Conservation (phyloP, 2,329 filamentous ascomycete genomes). For the Parafenestella ontariensis region DNA sequence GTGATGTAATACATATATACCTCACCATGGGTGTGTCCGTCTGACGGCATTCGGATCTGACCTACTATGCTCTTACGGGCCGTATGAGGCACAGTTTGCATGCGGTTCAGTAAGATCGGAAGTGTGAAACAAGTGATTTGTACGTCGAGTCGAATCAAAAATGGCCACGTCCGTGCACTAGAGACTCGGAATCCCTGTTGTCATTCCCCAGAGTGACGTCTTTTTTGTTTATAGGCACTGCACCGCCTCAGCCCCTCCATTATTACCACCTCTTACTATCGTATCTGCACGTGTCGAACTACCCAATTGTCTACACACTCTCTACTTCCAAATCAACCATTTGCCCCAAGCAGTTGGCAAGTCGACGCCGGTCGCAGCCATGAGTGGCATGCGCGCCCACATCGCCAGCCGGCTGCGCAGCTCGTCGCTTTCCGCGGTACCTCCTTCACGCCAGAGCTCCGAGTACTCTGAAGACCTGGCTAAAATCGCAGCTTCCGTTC, state of each 20-base stretch:
- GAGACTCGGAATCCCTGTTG: conserved; percentile 12
- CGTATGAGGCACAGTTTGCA: neutral
- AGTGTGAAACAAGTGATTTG: conserved; percentile 7
- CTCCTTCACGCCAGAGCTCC: conserved; percentile 53
- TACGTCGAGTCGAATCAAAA: conserved; percentile 14
- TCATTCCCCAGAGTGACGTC: conserved; percentile 18
- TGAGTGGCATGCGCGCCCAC: conserved; percentile 49
- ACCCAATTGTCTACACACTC: neutral
- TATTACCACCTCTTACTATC: conserved; percentile 2
- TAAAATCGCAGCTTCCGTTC: conserved; percentile 58
- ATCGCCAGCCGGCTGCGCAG: conserved; percentile 48
- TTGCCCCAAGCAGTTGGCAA: neutral
- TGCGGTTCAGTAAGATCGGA: conserved; percentile 1
- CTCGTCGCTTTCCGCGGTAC: conserved; percentile 56
- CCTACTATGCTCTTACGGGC: conserved; percentile 1
- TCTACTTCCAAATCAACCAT: neutral
- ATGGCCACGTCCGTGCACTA: conserved; percentile 18
- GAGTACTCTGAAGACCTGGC: conserved; percentile 59
- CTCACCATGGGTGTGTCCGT: conserved; percentile 4
- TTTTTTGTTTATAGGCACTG: conserved; percentile 24
- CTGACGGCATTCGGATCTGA: conserved; percentile 2
- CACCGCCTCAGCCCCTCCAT: conserved; percentile 8
- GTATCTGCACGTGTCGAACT: conserved; percentile 17
- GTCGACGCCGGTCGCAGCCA: conserved; percentile 22
- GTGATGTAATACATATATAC: conserved; percentile 4